Base-by-base conservation (phyloP, 1,139 yeast species). In the Geotrichum carabidarum region DNA sequence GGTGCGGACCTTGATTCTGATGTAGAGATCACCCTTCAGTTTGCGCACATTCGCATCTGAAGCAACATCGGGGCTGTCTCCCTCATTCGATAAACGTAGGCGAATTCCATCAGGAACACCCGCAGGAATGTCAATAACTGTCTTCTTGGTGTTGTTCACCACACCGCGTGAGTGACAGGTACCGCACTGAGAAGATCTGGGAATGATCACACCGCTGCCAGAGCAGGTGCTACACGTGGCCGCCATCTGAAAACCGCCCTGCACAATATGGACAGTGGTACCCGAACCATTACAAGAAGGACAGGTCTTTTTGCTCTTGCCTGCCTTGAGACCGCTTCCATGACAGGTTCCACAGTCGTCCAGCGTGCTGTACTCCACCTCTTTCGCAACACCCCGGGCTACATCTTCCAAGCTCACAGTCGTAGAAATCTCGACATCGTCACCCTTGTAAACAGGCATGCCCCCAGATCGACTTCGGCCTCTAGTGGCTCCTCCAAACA, bases 191-290 rank as follows among this genome's bases (percentile, higher is more conserved):
- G 90, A 91, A 15, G 77, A 74, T 42, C 80, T 75, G 48, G 84
- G 80, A 52, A 90, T 83, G 4, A 77, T 78, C 1, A 89, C 94
- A 54, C 99, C 99, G 3, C 87, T 75, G 45, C 99, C 99, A 50
- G 79, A 83, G 77, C 99, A 93, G 1, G 84, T 75, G 53, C 79
- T 78, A 78, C 99, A 93, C 12, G 97, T 89, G 2, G 96, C 84
- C 1, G 96, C 84, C 96, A 94, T 90, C 65, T 91, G 97, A 80
- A 93, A 94, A 0, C 98, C 98, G 8, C 96, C 97, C 63, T 83
- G 84, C 69, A 90, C 79, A 55, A 82, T 76, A 65, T 91, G 97
- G 22, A 91, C 86, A 27, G 86, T 82, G 48, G 91, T 86, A 8
- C 99, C 99, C 0, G 96, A 80, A 57, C 99, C 99, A 57, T 90